A percentile compares a stretch with the other conserved stretches of the same genome.
Conservation (phyloP, 2,329 filamentous ascomycete species). For the Amauroascus verrucosus region DNA sequence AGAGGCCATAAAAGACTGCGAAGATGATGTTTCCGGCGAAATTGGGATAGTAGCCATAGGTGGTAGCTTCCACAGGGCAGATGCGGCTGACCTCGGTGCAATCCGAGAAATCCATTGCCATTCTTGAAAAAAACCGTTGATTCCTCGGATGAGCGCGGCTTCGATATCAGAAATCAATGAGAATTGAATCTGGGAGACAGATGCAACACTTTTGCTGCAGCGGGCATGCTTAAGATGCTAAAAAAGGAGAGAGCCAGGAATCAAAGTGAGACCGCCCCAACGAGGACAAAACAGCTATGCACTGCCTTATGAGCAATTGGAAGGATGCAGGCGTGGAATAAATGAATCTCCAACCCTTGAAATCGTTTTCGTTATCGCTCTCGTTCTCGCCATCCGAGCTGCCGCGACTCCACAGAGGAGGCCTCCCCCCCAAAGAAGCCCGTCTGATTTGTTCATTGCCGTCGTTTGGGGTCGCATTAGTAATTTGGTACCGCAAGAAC, state of each 20-base stretch:
- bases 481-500: not conserved
- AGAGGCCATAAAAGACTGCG: conserved; percentile 41
- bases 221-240: not conserved
- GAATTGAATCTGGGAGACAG: not conserved
- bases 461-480: not conserved
- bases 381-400: not conserved
- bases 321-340: no score
- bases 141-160: not conserved
- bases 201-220: not conserved
- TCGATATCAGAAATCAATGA: not conserved
- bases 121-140: not conserved
- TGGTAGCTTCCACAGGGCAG: conserved; percentile 40
- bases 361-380: conserved; percentile 1
- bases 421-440: not conserved
- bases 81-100: conserved; percentile 12
- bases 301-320: not conserved
- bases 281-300: not conserved
- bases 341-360: no score
- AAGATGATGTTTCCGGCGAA: conserved; percentile 46
- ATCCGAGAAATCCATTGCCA: conserved; percentile 6
- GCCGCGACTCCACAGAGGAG: not conserved
- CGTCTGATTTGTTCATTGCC: not conserved
- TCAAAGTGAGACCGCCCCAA: not conserved
- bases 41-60: conserved; percentile 46
- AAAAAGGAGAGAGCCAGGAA: not conserved